These are phyloP conservation scores for Tylopilus sp. DNA, from an alignment of 1,284 basidiomycete genomes.

Conservation along the genomic window DNA sequence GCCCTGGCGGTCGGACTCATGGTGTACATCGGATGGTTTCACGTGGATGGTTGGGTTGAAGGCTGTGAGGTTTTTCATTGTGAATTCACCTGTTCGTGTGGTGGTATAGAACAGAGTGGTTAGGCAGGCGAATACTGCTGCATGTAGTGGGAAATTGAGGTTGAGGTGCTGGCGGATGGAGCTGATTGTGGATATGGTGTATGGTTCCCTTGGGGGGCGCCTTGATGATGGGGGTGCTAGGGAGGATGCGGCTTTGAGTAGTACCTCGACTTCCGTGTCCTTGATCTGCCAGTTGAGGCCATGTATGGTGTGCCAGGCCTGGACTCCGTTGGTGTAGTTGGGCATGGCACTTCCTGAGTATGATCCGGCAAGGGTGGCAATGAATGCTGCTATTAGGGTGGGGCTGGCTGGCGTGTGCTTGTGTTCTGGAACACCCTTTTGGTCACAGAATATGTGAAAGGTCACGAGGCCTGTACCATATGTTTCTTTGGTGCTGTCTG, in stretches of 20 bases:
- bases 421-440: not conserved
- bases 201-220: not conserved
- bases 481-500: too few species aligned
- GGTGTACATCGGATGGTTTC: too few species aligned
- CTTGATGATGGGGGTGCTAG: not conserved
- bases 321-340: not conserved
- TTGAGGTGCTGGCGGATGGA: too few species aligned
- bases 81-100: not conserved
- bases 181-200: not conserved
- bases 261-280: fast-evolving
- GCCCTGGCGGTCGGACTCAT: too few species aligned
- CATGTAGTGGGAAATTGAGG: not conserved
- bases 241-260: not conserved
- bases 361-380: not conserved
- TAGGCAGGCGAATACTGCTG: not conserved
- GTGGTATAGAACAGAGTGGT: not conserved
- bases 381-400: not conserved
- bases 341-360: not conserved
- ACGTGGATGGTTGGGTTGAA: not conserved
- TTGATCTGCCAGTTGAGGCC: not conserved
- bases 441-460: not conserved
- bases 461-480: not conserved
- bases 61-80: not conserved
- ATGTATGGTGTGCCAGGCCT: not conserved
- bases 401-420: not conserved